These are phyloP conservation scores for Polytrichum commune DNA, from an alignment of 225 moss, liverwort and hornwort genomes.

Conservation along the genomic window DNA sequence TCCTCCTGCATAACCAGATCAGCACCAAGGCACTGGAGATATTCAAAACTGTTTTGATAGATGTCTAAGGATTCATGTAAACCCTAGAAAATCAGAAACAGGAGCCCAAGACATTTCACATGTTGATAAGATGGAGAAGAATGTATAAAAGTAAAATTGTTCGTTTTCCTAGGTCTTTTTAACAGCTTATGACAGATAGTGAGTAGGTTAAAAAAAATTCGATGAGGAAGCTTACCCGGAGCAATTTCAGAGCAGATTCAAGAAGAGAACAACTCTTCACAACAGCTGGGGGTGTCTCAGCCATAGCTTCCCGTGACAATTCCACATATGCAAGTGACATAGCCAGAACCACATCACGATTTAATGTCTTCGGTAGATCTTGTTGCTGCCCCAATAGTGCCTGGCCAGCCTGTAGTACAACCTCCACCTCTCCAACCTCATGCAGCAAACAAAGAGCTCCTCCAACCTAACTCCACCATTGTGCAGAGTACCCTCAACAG, in stretches of 20 bases:
- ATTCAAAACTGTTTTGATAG: conserved; percentile 3
- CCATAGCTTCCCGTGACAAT: conserved; percentile 92
- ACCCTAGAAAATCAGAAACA: not conserved
- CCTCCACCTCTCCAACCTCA: conserved; percentile 91
- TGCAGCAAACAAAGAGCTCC: conserved; percentile 92
- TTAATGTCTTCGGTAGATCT: conserved; percentile 70
- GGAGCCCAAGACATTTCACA: no score
- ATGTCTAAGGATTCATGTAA: not conserved
- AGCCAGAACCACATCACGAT: conserved; percentile 79
- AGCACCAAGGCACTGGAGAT: conserved; percentile 14
- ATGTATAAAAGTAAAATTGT: no score
- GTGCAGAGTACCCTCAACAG: conserved; percentile 2
- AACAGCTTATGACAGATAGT: no score
- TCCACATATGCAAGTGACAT: conserved; percentile 95
- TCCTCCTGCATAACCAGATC: conserved; percentile 68
- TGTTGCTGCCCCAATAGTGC: conserved; percentile 77
- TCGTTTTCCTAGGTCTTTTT: no score
- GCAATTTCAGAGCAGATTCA: conserved; percentile 81
- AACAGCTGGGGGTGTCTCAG: conserved; percentile 74
- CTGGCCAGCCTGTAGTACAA: conserved; percentile 87
- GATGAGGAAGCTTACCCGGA: conserved; percentile 44
- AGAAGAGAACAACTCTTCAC: conserved; percentile 88
- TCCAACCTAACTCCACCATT: conserved; percentile 52
- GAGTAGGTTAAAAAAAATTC: no score
- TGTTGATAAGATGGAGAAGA: no score